Base-by-base conservation (phyloP, 2,329 filamentous ascomycete genomes). In the Byssochlamys sp. region DNA sequence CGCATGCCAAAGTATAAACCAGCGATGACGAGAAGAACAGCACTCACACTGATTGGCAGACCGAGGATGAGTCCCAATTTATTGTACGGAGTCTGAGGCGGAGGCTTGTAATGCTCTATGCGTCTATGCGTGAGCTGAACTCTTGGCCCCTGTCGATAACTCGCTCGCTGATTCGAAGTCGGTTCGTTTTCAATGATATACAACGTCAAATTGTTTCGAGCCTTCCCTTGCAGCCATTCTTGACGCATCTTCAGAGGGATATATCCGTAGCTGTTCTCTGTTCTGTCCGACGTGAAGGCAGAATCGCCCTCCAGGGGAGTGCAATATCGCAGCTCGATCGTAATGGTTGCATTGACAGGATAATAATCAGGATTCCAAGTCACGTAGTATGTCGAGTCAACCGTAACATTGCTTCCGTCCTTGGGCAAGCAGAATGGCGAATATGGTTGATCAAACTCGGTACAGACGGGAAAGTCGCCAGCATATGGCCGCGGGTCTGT, bases 1-100 rank as follows among this genome's bases (percentile, higher is more conserved):
- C 71, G 65, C 73, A 77, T 77, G 11, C 75, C 71, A 57, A 75
- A 70, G 45, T 63, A 75, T 19, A 77, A 59, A 2, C 70, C 73
- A n/a, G 67, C 58, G 12, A 73, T 61, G 33, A 77, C 68, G 14
- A 73, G 33, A 14, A 73, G 54, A 19, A 77, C 61, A 53, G 73
- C 67, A 24, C 66, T 68, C 7, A 78, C 62, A 12, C 66, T 67
- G 25, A 77, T 64, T 0, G 76, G 76, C 5, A 78, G 61, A 14
- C 76, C 76, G 54, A 77, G 70, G 53, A 67, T 63, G n/a, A 78
- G 64, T 7, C 70, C 74, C 2, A 70, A 53, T 50, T 71, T 73
- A 48, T 66, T 70, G 45, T 63, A 63, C 10, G 62, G 61, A 11
- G 62, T 61, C 25, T 60, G 63, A 3, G 70, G 68, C 1, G 71